Evolutionary conservation across 1,284 basidiomycete genomes (phyloP).

Genomic region (Sanghuangporus baumii): DNA sequence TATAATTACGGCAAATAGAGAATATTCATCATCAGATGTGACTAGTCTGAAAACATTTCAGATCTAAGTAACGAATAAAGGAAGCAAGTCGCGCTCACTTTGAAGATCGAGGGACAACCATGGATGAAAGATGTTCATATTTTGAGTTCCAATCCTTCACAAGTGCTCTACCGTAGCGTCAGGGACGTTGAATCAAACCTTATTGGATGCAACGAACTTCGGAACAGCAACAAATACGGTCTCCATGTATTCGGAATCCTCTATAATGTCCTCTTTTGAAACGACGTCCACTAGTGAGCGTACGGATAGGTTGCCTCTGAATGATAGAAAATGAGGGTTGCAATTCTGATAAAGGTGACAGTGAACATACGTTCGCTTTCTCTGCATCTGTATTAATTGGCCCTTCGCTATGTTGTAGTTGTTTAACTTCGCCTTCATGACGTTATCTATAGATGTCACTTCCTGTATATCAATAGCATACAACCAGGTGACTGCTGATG

Average conservation of each 20-base stretch:
- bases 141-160: slow-evolving; percentile 85
- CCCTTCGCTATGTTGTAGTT: slow-evolving; percentile 96
- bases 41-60: slow-evolving; percentile 42
- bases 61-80: slow-evolving; percentile 12
- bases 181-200: slow-evolving; percentile 8
- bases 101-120: slow-evolving; percentile 97
- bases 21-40: slow-evolving; percentile 84
- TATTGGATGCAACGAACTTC: slow-evolving; percentile 50
- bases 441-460: slow-evolving; percentile 84
- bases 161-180: slow-evolving; percentile 41
- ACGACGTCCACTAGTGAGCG: slow-evolving; percentile 86
- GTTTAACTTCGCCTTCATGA: slow-evolving; percentile 86
- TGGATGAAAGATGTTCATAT: slow-evolving; percentile 84
- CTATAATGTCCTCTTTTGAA: slow-evolving; percentile 75
- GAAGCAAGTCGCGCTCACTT: slow-evolving; percentile 44
- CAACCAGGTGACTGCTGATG: background rate
- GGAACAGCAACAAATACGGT: slow-evolving; percentile 93
- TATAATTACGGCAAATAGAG: slow-evolving; percentile 82
- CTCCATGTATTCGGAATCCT: slow-evolving; percentile 90
- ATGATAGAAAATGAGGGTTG: slow-evolving; percentile 12
- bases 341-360: slow-evolving; percentile 8
- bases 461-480: slow-evolving; percentile 45
- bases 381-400: slow-evolving; percentile 86
- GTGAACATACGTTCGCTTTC: slow-evolving; percentile 80
- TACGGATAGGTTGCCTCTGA: slow-evolving; percentile 90